A percentile compares a stretch with the other conserved stretches of the same genome.
Evolutionary conservation across 345 rosid genomes (phyloP).

Genomic region (rapeseed (Brassica napus)): DNA sequence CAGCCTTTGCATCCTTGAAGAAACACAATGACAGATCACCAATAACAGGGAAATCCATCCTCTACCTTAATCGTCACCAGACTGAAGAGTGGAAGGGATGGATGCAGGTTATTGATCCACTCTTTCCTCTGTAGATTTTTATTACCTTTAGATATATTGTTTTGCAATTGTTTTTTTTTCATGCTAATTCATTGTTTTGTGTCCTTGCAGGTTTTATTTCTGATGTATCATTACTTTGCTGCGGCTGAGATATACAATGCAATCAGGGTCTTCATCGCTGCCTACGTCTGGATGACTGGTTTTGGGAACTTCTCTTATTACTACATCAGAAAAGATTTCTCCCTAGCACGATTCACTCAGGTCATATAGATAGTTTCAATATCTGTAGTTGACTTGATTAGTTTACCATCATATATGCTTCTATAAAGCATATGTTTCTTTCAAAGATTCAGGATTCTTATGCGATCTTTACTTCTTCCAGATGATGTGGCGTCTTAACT

Average conservation of each 20-base stretch:
- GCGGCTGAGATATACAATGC: slow-evolving; percentile 94
- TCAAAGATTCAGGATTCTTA: slow-evolving; percentile 12
- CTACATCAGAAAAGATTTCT: slow-evolving; percentile 92
- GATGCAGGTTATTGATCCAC: slow-evolving; percentile 82
- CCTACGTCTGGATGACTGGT: slow-evolving; percentile 99
- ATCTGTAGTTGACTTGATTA: not conserved
- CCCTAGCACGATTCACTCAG: slow-evolving; percentile 92
- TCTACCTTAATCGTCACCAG: slow-evolving; percentile 88
- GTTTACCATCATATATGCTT: slow-evolving; percentile 11
- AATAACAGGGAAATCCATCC: slow-evolving; percentile 73
- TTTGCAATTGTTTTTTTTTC: not conserved
- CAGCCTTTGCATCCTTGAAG: slow-evolving; percentile 82
- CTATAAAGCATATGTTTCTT: not conserved
- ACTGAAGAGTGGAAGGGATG: slow-evolving; percentile 99
- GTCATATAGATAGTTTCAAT: slow-evolving; percentile 42
- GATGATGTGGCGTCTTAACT: slow-evolving; percentile 99
- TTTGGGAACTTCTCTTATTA: slow-evolving; percentile 98
- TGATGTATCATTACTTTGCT: slow-evolving; percentile 97
- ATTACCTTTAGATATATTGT: not conserved
- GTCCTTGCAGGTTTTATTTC: slow-evolving; percentile 76
- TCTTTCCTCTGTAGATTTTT: not conserved
- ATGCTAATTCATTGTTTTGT: slow-evolving; percentile 1
- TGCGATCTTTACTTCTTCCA: slow-evolving; percentile 45
- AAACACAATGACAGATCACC: slow-evolving; percentile 80
- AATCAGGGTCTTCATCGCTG: slow-evolving; percentile 92